Base-by-base conservation (phyloP, 2,329 filamentous ascomycete species). In the Arthrobotrys musiformis region DNA sequence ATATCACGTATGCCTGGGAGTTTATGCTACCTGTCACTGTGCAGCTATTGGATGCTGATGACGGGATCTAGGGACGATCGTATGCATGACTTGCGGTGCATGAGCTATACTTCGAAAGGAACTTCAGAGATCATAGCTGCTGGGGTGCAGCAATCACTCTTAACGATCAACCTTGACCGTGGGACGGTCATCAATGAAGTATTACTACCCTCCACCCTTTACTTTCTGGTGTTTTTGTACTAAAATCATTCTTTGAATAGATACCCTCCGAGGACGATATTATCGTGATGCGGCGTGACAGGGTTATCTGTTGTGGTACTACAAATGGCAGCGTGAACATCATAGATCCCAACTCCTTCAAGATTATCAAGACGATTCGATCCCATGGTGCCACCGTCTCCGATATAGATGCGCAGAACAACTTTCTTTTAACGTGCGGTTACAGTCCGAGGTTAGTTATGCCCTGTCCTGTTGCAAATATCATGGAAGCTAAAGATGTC, bases 381-480 rank as follows among this genome's bases (percentile, higher is more conserved):
- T 93, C 94, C 0, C 95, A 99, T 82, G 91, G 91, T 0, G 92
- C 93, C 4, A 7, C 89, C 90, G 62, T 99, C 82, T 97, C 93
- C 83, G 94, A 98, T 83, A 97, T 99, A 92, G 95, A 99, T 85
- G 93, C 94, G 7, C 92, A 95, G 82, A 93, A 95, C 81, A 94
- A 98, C 83, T 95, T 95, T 80, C 90, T 99, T 66, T 92, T 98
- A 22, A 98, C 95, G 3, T 99, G 95, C 83, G 95, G 95, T 37
- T 97, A 93, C 84, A 97, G 94, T 0, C 88, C 93, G 24, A 89
- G 94, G 79, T 93, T 94, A 2, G 60, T 67, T 30, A 9, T 9
- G 37, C 19, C 44, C 42, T 33, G 13, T 9, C n/a, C 62, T 13
- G 11, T 19, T 33, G 15, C 7, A 30, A 15, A 28, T 13, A 17